These are phyloP conservation scores for Microbotryomycetes sp. DNA, from an alignment of 1,284 basidiomycete genomes.

Conservation along the genomic window DNA sequence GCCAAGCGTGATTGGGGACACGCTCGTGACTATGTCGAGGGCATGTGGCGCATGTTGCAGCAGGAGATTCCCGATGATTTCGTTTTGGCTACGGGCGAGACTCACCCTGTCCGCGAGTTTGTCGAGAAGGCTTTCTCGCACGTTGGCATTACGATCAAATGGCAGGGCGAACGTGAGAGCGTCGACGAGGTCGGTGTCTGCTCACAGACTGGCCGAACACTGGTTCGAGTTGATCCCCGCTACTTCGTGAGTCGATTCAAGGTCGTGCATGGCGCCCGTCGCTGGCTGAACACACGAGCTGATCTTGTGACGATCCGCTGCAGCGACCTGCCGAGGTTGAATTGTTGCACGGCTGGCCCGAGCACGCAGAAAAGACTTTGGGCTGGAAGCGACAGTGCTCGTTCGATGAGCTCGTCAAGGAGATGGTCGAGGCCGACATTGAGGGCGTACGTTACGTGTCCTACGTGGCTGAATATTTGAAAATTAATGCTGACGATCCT, in stretches of 20 bases:
- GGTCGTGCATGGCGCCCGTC: not conserved
- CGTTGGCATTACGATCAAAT: constrained; percentile 59
- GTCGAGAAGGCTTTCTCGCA: constrained; percentile 73
- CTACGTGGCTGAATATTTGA: too few relatives aligned
- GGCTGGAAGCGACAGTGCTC: constrained; percentile 78
- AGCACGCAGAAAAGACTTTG: constrained; percentile 72
- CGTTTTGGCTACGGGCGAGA: constrained; percentile 86
- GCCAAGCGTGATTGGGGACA: constrained; percentile 92
- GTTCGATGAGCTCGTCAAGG: constrained; percentile 72
- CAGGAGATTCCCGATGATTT: constrained; percentile 73
- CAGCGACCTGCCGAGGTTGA: constrained; percentile 75
- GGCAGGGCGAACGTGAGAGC: constrained; percentile 58
- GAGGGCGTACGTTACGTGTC: constrained; percentile 21
- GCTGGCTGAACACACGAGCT: constrained; percentile 8
- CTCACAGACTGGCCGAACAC: constrained; percentile 55
- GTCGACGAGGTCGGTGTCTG: constrained; percentile 69
- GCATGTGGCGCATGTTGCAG: constrained; percentile 93
- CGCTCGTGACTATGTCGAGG: constrained; percentile 48
- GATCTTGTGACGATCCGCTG: constrained; percentile 28
- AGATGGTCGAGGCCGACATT: constrained; percentile 80
- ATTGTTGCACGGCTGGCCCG: constrained; percentile 71
- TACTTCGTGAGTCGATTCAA: constrained; percentile 60
- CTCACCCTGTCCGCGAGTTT: constrained; percentile 80
- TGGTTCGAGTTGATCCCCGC: constrained; percentile 70
- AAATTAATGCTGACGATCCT: not conserved